Evolutionary conservation across 768 basidiomycete genomes (phyloP).

Genomic region (Amanita rubescens): DNA sequence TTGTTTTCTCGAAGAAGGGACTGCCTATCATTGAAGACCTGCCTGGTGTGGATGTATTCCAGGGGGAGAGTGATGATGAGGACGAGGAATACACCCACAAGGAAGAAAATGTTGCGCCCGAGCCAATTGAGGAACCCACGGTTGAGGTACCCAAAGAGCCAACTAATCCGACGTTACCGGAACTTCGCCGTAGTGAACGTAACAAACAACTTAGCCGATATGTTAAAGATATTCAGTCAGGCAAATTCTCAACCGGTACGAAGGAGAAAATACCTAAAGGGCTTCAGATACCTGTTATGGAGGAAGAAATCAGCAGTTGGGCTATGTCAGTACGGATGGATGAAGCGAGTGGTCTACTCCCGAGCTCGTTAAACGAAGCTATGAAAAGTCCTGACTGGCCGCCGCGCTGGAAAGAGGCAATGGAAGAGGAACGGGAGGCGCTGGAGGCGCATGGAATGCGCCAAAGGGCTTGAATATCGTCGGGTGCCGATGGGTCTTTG

Average conservation of each 20-base stretch:
- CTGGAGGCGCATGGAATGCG: slow-evolving; percentile 12
- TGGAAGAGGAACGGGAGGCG: slow-evolving; percentile 15
- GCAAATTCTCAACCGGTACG: no score
- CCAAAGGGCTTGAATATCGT: slow-evolving; percentile 12
- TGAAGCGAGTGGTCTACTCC: neutral
- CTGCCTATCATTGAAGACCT: neutral
- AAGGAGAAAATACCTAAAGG: no score
- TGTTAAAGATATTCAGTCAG: no score
- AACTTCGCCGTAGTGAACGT: no score
- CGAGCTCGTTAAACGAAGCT: slow-evolving; percentile 4
- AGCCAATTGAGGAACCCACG: no score
- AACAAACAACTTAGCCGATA: no score
- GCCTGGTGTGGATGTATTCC: neutral
- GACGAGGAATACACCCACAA: no score
- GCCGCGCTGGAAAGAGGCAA: slow-evolving; percentile 11
- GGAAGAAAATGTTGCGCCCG: no score
- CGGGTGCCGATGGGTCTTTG: slow-evolving; percentile 21
- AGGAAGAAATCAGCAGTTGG: neutral
- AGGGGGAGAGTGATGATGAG: neutral
- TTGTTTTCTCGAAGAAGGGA: slow-evolving; percentile 4
- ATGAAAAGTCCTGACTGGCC: slow-evolving; percentile 10
- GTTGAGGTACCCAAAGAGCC: no score
- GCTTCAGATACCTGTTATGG: neutral
- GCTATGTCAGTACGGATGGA: neutral
- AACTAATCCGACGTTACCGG: no score